phyloP scores from a whole-genome alignment of 371 early-diverging fungal genomes.

The Amoeboaphelidium protococcarum region DNA sequence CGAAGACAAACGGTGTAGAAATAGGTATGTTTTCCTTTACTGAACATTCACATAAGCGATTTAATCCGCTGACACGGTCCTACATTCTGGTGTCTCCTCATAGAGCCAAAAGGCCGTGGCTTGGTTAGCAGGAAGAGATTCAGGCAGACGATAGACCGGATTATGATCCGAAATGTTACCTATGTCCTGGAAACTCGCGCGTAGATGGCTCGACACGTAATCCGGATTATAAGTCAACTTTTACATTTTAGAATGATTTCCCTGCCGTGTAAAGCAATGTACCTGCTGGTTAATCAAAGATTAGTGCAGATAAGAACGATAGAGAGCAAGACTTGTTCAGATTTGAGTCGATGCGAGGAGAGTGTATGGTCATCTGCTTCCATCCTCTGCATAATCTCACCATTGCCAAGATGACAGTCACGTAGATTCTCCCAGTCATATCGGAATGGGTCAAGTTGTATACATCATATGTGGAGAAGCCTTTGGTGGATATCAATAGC shows the following conservation, averaged over 20 bases:
- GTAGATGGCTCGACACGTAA: slow-evolving; percentile 35
- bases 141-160: slow-evolving; percentile 18
- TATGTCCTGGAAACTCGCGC: slow-evolving; percentile 61
- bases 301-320: background rate
- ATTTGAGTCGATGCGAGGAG: slow-evolving; percentile 41
- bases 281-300: slow-evolving; percentile 14
- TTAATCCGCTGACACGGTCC: background rate
- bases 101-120: slow-evolving; percentile 78
- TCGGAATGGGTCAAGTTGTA: slow-evolving; percentile 39
- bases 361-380: slow-evolving; percentile 68
- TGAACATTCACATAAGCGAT: background rate
- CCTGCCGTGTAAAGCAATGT: slow-evolving; percentile 43
- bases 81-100: slow-evolving; percentile 48
- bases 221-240: slow-evolving; percentile 41
- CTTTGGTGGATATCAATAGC: slow-evolving; percentile 6
- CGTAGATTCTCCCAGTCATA: slow-evolving; percentile 35
- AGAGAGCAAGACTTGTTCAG: slow-evolving; percentile 16
- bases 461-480: slow-evolving; percentile 14
- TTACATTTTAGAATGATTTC: slow-evolving; percentile 65
- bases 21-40: background rate
- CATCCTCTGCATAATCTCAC: slow-evolving; percentile 62
- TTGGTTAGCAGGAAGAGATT: slow-evolving; percentile 27
- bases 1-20: too few relatives aligned
- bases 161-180: slow-evolving; percentile 53
- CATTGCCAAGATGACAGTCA: slow-evolving; percentile 45